Evolutionary conservation across 148 eudicot species (phyloP).

Genomic region (Rhododendron mucronatum): DNA sequence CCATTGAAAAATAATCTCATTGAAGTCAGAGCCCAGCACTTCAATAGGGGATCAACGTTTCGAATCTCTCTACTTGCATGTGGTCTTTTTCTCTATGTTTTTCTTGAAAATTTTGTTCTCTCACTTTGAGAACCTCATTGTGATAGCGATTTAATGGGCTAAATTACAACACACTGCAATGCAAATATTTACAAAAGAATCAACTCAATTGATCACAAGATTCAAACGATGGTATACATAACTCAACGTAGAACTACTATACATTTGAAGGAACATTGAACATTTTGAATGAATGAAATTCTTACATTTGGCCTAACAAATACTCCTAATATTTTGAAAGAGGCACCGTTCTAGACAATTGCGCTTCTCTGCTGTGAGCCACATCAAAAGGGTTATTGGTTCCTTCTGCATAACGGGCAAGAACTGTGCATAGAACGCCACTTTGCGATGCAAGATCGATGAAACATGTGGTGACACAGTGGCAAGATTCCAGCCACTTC

Average conservation of each 20-base stretch:
- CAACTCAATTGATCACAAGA: neutral
- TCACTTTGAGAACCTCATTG: no score
- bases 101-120: no score
- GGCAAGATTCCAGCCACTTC: conserved; percentile 2
- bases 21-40: no score
- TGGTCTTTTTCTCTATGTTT: no score
- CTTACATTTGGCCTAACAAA: neutral
- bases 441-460: neutral
- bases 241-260: neutral
- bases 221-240: neutral
- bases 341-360: neutral
- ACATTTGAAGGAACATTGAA: neutral
- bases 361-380: neutral
- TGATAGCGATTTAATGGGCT: no score
- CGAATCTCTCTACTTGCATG: no score
- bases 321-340: neutral
- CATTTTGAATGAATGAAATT: neutral
- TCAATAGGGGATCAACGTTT: no score
- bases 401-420: conserved; percentile 3
- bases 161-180: no score
- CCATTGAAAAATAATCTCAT: no score
- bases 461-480: neutral
- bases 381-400: neutral
- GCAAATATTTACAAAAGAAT: neutral
- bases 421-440: neutral